Evolutionary conservation across 1,139 yeast species (phyloP).

Genomic region (Candida sojae): DNA sequence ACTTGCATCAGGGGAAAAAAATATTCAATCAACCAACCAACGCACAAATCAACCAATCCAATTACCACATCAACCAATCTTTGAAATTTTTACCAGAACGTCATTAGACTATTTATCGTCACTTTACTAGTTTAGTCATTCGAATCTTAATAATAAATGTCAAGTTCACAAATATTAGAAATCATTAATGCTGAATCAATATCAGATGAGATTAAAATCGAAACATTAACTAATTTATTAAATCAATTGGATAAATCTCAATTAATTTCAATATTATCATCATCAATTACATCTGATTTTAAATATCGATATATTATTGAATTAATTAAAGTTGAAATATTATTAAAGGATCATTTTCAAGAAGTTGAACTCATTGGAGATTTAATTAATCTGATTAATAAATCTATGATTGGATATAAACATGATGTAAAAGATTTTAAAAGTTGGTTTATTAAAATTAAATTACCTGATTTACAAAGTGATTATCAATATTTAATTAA

Average conservation of each 20-base stretch:
- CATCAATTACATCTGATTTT: neutral
- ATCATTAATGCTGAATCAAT: neutral
- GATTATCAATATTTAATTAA: slow-evolving; percentile 34
- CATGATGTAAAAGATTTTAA: slow-evolving; percentile 3
- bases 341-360: slow-evolving; percentile 7
- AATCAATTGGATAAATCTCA: neutral
- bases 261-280: neutral
- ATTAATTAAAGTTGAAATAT: slow-evolving; percentile 6
- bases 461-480: slow-evolving; percentile 22
- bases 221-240: neutral
- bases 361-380: neutral
- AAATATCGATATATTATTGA: neutral
- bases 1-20: too few relatives aligned
- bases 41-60: too few relatives aligned
- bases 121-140: too few relatives aligned
- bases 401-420: neutral
- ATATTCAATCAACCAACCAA: too few relatives aligned
- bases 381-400: neutral
- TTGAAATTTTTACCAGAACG: too few relatives aligned
- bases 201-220: slow-evolving; percentile 1
- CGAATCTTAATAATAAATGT: neutral
- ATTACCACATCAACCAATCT: too few relatives aligned
- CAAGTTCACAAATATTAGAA: neutral
- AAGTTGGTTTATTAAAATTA: slow-evolving; percentile 14
- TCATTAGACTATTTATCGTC: too few relatives aligned